phyloP scores from a whole-genome alignment of 345 rosid species.

The Erodium maritimum region DNA sequence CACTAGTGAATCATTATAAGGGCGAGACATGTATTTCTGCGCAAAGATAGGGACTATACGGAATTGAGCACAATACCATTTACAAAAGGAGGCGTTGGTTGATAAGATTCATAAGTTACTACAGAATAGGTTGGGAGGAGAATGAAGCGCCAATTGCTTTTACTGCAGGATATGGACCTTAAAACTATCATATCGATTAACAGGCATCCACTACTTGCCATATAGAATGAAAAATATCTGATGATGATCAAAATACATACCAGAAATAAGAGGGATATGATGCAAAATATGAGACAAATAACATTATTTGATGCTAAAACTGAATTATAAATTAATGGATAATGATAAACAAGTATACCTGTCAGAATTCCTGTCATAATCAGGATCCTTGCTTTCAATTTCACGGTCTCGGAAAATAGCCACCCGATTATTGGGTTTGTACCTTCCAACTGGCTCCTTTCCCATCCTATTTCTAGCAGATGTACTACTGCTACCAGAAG shows the following conservation, averaged over 20 bases:
- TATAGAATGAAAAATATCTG: background rate
- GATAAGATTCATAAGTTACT: background rate
- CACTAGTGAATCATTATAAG: background rate
- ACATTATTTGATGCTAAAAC: background rate
- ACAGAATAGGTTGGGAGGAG: background rate
- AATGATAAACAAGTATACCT: conserved; percentile 23
- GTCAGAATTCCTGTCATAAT: conserved; percentile 68
- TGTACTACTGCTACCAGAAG: conserved; percentile 32
- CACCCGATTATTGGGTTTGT: conserved; percentile 40
- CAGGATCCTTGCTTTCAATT: conserved; percentile 65
- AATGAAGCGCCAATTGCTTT: background rate
- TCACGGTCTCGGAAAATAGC: conserved; percentile 82
- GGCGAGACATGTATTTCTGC: background rate
- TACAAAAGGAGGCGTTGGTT: background rate
- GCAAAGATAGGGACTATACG: background rate
- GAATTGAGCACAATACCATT: background rate
- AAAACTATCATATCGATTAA: background rate
- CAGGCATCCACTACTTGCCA: background rate
- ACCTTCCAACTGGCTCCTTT: conserved; percentile 49
- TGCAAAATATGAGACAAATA: background rate
- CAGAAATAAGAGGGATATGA: background rate
- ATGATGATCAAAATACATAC: too few relatives aligned
- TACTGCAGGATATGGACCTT: background rate
- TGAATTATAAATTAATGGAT: too few relatives aligned
- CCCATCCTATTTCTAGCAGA: conserved; percentile 44